Base-by-base conservation (phyloP, 139 green algal species). In the Desmodesmus armatus region DNA sequence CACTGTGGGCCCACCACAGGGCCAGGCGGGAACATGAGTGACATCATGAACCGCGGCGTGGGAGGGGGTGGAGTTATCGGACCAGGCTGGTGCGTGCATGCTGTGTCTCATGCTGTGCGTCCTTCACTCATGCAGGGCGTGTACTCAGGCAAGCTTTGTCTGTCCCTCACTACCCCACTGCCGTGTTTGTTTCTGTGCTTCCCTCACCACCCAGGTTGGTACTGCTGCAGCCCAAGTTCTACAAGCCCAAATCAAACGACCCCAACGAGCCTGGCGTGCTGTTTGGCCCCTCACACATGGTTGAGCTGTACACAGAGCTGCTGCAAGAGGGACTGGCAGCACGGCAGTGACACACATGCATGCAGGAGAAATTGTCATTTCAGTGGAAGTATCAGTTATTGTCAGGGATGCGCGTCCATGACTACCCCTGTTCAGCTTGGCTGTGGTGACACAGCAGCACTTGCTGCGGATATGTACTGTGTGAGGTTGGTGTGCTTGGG, bases 261-360 rank as follows among this genome's bases (percentile, higher is more conserved):
- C n/a, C n/a, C n/a, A n/a, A n/a, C n/a, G n/a, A n/a, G n/a, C n/a
- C 66, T 74, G 66, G 15, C 66, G 5, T 1, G 3, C 35, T 17
- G 35, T 74, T 74, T 49, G 66, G 66, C 35, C 66, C 66, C 17
- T 49, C 44, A 17, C 66, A 74, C 66, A 44, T 49, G 5, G 66
- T 74, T 33, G 35, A 49, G 66, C 33, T 35, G 0, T 74, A 74
- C 66, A 74, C 43, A 1, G 35, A 74, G 66, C 66, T 74, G 66
- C 66, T 74, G 0, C 11, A 13, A 6, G 66, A 74, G 33, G 66
- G 35, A 4, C 7, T 49, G 66, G 66, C 33, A 33, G 13, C 35
- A 9, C 65, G 33, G 21, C 29, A 47, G 65, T 31, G 11, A 35
- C 44, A 31, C 65, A 73, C 65, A 43, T 73, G 33, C 65, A 43